A percentile compares a stretch with the other conserved stretches of the same genome.
Evolutionary conservation across 2,329 filamentous ascomycete species (phyloP).

Genomic region (Apiospora malaysiana): DNA sequence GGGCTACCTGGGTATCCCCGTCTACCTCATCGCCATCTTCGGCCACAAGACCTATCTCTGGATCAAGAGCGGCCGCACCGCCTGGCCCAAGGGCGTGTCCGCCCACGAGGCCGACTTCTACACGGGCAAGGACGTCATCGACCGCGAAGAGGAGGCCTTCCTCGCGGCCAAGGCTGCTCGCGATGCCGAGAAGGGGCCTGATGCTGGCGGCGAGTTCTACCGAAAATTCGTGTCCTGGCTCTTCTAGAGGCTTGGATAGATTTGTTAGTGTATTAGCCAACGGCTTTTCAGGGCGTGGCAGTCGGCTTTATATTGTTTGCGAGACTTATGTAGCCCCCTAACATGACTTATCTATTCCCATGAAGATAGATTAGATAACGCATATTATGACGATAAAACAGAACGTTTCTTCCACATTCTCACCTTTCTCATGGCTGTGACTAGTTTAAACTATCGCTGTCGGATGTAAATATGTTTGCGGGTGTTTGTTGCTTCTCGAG

Average conservation of each 20-base stretch:
- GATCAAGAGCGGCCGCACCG: background rate
- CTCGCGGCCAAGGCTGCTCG: conserved; percentile 58
- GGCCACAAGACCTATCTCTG: conserved; percentile 63
- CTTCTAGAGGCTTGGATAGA: conserved; percentile 50
- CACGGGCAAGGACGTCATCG: conserved; percentile 75
- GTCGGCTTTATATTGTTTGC: too few relatives aligned
- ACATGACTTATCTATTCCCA: background rate
- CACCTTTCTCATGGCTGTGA: background rate
- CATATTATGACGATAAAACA: background rate
- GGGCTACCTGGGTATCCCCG: conserved; percentile 76
- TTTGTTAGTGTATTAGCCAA: background rate
- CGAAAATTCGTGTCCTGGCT: conserved; percentile 64
- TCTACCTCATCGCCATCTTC: conserved; percentile 73
- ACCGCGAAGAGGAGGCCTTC: conserved; percentile 75
- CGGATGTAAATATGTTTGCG: too few relatives aligned
- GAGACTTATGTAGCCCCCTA: background rate
- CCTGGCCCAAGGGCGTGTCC: conserved; percentile 52
- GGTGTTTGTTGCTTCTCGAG: too few relatives aligned
- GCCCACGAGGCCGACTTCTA: conserved; percentile 71
- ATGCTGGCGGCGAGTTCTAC: conserved; percentile 59
- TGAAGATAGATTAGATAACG: background rate
- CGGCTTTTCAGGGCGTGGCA: background rate
- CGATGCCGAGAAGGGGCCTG: conserved; percentile 34
- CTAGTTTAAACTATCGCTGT: too few relatives aligned
- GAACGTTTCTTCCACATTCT: background rate